Percentiles rank a stretch among this genome's conserved stretches.
phyloP scores from a whole-genome alignment of 495 filamentous ascomycete genomes.

The Hamigera avellanea region DNA sequence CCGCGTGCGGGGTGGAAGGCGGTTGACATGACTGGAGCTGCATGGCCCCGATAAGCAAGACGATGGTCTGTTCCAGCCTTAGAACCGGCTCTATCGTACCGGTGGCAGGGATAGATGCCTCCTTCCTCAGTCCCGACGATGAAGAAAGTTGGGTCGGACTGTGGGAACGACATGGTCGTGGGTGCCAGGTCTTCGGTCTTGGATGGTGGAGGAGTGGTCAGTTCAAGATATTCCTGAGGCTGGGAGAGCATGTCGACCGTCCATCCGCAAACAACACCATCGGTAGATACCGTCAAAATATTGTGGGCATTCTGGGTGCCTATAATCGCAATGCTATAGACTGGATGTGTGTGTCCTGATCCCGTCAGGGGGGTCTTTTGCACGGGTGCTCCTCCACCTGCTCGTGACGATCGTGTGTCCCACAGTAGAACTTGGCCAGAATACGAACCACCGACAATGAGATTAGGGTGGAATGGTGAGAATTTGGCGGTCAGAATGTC shows the following conservation, averaged over 20 bases:
- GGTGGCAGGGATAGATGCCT: conserved; percentile 87
- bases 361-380: conserved; percentile 94
- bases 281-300: conserved; percentile 89
- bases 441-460: conserved; percentile 91
- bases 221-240: conserved; percentile 83
- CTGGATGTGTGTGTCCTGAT: conserved; percentile 83
- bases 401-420: conserved; percentile 66
- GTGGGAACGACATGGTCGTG: conserved; percentile 91
- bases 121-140: conserved; percentile 95
- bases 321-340: conserved; percentile 90
- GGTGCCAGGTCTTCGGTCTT: conserved; percentile 94
- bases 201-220: conserved; percentile 72
- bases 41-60: conserved; percentile 75
- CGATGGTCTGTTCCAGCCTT: conserved; percentile 87
- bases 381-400: conserved; percentile 70
- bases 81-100: conserved; percentile 91
- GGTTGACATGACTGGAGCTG: conserved; percentile 89
- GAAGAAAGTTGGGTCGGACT: conserved; percentile 94
- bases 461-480: conserved; percentile 91
- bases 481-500: conserved; percentile 94
- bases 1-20: conserved; percentile 90
- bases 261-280: conserved; percentile 95
- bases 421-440: conserved; percentile 96
- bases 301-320: conserved; percentile 99
- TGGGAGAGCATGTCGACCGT: conserved; percentile 93